Evolutionary conservation across 2,329 filamentous ascomycete genomes (phyloP).

Genomic region (Exophiala dermatitidis): DNA sequence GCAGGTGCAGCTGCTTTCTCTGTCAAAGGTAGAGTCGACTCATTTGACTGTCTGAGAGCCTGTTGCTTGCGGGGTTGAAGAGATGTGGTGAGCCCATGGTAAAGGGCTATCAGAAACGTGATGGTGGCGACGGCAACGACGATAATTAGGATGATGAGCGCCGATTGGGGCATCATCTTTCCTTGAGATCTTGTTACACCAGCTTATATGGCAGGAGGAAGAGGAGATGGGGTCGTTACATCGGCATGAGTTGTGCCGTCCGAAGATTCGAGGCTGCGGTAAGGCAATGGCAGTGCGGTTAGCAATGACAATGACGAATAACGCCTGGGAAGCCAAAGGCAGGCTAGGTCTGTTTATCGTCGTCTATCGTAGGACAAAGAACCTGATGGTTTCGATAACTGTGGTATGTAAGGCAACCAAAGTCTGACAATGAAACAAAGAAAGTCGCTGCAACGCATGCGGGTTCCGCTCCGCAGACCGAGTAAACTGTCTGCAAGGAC

Average conservation of each 20-base stretch:
- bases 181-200: not conserved
- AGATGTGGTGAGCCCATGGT: constrained; percentile 2
- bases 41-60: not conserved
- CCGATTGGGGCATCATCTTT: constrained; percentile 15
- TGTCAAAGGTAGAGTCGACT: constrained; percentile 8
- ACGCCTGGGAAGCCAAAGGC: not conserved
- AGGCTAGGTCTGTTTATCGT: not conserved
- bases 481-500: not conserved
- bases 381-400: not conserved
- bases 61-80: constrained; percentile 1
- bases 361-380: not conserved
- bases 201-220: not conserved
- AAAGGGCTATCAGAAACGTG: constrained; percentile 16
- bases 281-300: not conserved
- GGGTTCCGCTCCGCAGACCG: not conserved
- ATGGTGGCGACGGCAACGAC: constrained; percentile 6
- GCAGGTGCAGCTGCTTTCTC: not conserved
- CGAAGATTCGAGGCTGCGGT: not conserved
- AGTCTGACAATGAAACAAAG: not conserved
- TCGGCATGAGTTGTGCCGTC: too few relatives aligned
- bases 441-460: not conserved
- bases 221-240: not conserved
- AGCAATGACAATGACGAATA: not conserved
- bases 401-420: not conserved
- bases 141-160: constrained; percentile 12